Evolutionary conservation across 139 green algal species (phyloP).

Genomic region (Micractinium conductrix): DNA sequence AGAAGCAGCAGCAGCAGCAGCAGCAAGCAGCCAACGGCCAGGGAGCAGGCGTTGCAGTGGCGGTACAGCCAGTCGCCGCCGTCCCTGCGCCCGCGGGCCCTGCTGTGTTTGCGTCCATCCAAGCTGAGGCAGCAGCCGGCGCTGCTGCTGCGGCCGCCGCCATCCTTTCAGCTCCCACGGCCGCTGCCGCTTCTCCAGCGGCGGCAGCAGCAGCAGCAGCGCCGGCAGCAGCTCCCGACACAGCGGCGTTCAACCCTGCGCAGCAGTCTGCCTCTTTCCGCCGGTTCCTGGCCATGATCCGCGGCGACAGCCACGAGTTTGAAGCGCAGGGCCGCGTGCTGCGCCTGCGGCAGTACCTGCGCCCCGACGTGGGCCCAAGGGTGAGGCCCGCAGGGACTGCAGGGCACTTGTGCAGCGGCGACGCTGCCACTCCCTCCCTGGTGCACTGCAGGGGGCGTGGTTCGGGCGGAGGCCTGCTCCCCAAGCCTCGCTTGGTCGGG

Average conservation of each 20-base stretch:
- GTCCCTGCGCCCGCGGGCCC: not conserved
- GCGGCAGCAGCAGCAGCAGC: not conserved
- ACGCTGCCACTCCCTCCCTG: no score
- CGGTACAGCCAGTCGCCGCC: not conserved
- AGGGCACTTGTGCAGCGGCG: no score
- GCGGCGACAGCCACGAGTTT: constrained; percentile 51
- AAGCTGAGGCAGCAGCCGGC: not conserved
- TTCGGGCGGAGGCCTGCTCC: no score
- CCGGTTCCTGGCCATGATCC: constrained; percentile 47
- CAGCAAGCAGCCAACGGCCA: not conserved
- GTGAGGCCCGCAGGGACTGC: no score
- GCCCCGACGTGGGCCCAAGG: constrained; percentile 23
- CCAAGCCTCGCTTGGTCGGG: no score
- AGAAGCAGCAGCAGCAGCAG: not conserved
- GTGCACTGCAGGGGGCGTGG: no score
- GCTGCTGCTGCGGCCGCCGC: not conserved
- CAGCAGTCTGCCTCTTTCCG: constrained; percentile 20
- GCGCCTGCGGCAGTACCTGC: constrained; percentile 65
- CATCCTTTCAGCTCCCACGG: not conserved
- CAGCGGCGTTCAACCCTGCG: not conserved
- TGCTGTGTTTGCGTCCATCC: not conserved
- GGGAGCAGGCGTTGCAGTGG: not conserved
- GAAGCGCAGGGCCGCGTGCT: constrained; percentile 60
- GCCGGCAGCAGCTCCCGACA: not conserved
- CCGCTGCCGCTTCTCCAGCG: not conserved